Conservation (phyloP, 495 filamentous ascomycete genomes). For the Penicillium argentinense region DNA sequence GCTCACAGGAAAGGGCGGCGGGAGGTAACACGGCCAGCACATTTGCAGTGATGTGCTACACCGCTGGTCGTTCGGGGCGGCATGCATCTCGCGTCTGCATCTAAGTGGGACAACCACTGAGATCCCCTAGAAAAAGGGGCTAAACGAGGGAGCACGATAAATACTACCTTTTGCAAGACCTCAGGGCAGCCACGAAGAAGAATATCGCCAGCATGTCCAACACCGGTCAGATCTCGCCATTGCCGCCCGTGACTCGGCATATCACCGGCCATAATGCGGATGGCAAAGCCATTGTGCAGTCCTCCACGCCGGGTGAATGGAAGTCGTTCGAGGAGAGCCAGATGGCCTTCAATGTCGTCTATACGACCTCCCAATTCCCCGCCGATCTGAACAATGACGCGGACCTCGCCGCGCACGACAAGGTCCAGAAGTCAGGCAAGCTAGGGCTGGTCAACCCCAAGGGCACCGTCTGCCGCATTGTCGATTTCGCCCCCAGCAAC, state of each 20-base stretch:
- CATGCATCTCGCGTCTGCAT: constrained; percentile 1
- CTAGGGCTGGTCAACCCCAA: constrained; percentile 52
- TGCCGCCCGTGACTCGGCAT: constrained; percentile 35
- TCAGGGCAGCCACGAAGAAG: not conserved
- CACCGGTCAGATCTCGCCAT: constrained; percentile 23
- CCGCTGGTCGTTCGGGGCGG: not conserved
- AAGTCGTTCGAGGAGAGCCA: constrained; percentile 15
- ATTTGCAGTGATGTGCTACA: not conserved
- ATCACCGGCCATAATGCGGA: constrained; percentile 43
- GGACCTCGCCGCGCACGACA: constrained; percentile 38
- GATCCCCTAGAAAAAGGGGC: not conserved
- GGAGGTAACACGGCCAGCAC: not conserved
- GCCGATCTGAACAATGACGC: constrained; percentile 54
- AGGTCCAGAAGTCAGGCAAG: constrained; percentile 33
- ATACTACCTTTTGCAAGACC: not conserved
- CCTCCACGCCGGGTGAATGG: constrained; percentile 19
- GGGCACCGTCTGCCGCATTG: constrained; percentile 54
- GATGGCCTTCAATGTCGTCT: constrained; percentile 37
- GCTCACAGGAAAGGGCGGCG: too few species aligned
- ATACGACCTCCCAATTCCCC: constrained; percentile 57
- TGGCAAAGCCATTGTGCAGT: constrained; percentile 33
- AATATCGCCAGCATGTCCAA: constrained; percentile 13
- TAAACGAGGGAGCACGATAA: not conserved
- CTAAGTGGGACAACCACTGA: not conserved
- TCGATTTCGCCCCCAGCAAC: constrained; percentile 64